Conservation (phyloP, 371 early-diverging fungal genomes). For the Sporodiniella umbellata region DNA sequence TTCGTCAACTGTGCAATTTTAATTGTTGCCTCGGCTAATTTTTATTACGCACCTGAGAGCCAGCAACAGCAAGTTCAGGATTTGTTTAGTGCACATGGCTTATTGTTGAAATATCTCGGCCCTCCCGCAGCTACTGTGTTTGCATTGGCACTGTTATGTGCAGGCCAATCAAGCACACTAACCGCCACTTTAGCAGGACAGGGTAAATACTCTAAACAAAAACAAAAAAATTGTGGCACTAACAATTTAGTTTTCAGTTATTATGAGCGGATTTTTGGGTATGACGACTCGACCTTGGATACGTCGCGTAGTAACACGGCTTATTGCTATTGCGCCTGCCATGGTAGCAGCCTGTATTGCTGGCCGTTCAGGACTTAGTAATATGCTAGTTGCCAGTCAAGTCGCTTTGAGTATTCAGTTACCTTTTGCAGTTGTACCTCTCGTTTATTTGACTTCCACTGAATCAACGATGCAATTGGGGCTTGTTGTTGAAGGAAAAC, state of each 20-base stretch:
- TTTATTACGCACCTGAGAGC: slow-evolving; percentile 51
- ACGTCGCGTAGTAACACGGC: slow-evolving; percentile 67
- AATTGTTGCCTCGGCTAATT: slow-evolving; percentile 77
- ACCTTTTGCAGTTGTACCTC: slow-evolving; percentile 79
- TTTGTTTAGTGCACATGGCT: slow-evolving; percentile 63
- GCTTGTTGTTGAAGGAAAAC: slow-evolving; percentile 21
- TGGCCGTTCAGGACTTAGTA: slow-evolving; percentile 63
- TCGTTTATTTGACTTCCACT: slow-evolving; percentile 67
- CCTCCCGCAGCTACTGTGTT: slow-evolving; percentile 67
- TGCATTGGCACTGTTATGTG: slow-evolving; percentile 72
- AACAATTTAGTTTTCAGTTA: no score
- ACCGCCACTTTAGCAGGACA: slow-evolving; percentile 88
- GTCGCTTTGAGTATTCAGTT: slow-evolving; percentile 77
- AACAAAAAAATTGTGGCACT: no score
- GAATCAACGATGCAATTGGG: slow-evolving; percentile 50
- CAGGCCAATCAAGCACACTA: slow-evolving; percentile 78
- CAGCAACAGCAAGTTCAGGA: slow-evolving; percentile 41
- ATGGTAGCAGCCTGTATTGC: slow-evolving; percentile 63
- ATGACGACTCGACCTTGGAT: slow-evolving; percentile 68
- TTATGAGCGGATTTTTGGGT: slow-evolving; percentile 82
- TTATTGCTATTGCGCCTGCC: slow-evolving; percentile 74
- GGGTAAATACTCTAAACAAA: no score
- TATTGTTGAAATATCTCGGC: slow-evolving; percentile 61
- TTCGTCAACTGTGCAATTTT: slow-evolving; percentile 79
- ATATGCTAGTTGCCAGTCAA: slow-evolving; percentile 71